These are phyloP conservation scores for Amauroascus niger DNA, from an alignment of 2,329 filamentous ascomycete genomes.

Conservation along the genomic window DNA sequence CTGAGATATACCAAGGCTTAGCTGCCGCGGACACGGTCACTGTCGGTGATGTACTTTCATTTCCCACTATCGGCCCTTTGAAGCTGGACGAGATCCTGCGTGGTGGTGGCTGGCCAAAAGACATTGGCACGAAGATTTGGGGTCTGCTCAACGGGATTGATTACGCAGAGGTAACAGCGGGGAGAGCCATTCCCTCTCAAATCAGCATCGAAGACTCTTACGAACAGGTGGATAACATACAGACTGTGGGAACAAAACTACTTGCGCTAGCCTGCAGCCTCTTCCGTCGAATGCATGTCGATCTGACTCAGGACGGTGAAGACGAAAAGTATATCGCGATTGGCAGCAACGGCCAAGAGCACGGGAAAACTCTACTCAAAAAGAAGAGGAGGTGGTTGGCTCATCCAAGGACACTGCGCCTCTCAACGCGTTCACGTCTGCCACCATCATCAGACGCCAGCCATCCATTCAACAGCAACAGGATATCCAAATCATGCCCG, in stretches of 20 bases:
- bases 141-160: slow-evolving; percentile 72
- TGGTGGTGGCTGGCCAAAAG: slow-evolving; percentile 59
- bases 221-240: slow-evolving; percentile 54
- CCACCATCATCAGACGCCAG: slow-evolving; percentile 20
- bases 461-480: slow-evolving; percentile 40
- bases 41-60: slow-evolving; percentile 55
- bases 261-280: slow-evolving; percentile 59
- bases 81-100: slow-evolving; percentile 59
- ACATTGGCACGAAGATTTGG: slow-evolving; percentile 66
- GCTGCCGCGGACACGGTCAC: slow-evolving; percentile 48
- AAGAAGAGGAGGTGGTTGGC: slow-evolving; percentile 57
- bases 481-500: slow-evolving; percentile 65
- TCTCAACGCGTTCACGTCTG: slow-evolving; percentile 61
- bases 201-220: slow-evolving; percentile 96
- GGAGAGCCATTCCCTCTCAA: slow-evolving; percentile 64
- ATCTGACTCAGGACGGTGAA: slow-evolving; percentile 53
- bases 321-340: slow-evolving; percentile 19
- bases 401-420: slow-evolving; percentile 67
- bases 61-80: slow-evolving; percentile 53
- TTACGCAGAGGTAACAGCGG: slow-evolving; percentile 59
- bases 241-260: slow-evolving; percentile 59
- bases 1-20: slow-evolving; percentile 26
- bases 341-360: slow-evolving; percentile 14
- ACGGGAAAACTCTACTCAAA: neutral
- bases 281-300: slow-evolving; percentile 65